Evolutionary conservation across 2,329 filamentous ascomycete genomes (phyloP), one percentile per base, ranked within the genome.

Genomic region (Macrophomina phaseolina): DNA sequence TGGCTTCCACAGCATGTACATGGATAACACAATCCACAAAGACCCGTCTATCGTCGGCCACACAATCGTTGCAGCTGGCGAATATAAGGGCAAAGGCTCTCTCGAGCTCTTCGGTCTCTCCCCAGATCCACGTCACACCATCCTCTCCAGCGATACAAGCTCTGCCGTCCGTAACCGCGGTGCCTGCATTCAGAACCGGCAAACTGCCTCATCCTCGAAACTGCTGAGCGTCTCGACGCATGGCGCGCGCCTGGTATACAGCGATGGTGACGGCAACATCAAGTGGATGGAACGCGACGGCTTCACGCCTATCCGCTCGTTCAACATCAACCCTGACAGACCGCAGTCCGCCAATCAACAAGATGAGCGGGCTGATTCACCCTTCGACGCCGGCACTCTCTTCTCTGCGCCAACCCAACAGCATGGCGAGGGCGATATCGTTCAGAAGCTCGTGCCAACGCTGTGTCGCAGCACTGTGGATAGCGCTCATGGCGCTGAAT

Each of bases 241-340:
- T 70, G 94, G 94, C 4, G 91, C 90, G 7, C 86, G 91, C 4
- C 85, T 97, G 38, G 92, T 93, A 18, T 91, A 91, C 70, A 92
- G 92, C 2, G 94, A 98, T 73, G 91, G 91, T 0, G 88, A 92
- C 30, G 94, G 94, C 0, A 88, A 90, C 61, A 78, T 98, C 69
- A 94, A 93, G 76, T 98, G 94, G 94, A 88, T 96, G 52, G 94
- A 98, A 78, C 85, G 94, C 42, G 93, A 97, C 73, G 93, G 91
- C 0, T 81, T 79, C 45, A 82, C 82, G 8, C 79, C 83, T 32
- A 82, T 89, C 5, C 81, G 87, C 14, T 80, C 81, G 0, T 85
- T 85, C 76, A 88, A 88, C 69, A 84, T 89, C 73, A 89, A 88
- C 67, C 78, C 81, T 11, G 67, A 65, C 7, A 16, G 53, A 28